A percentile compares a stretch with the other conserved stretches of the same genome.
phyloP scores from a whole-genome alignment of 352 stramenopile species.

The Phytophthora idaei region DNA sequence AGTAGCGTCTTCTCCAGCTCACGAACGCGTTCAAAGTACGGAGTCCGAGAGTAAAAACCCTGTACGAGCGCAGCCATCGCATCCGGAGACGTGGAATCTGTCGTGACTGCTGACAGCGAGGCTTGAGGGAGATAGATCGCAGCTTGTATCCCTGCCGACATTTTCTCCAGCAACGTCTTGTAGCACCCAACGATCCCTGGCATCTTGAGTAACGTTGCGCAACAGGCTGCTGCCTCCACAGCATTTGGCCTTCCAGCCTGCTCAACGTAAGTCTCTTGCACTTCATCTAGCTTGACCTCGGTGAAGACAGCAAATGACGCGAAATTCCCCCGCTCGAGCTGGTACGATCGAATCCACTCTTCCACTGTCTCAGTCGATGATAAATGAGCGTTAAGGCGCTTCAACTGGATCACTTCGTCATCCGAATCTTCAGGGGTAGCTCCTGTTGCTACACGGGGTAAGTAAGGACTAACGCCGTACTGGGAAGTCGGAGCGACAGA shows the following conservation, averaged over 20 bases:
- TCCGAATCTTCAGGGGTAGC: slow-evolving; percentile 24
- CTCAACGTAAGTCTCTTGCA: slow-evolving; percentile 58
- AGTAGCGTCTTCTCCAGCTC: slow-evolving; percentile 59
- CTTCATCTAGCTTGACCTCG: slow-evolving; percentile 79
- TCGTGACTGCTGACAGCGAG: not conserved
- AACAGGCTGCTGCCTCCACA: slow-evolving; percentile 76
- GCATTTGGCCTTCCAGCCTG: slow-evolving; percentile 64
- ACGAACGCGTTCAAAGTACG: slow-evolving; percentile 71
- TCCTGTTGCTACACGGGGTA: slow-evolving; percentile 11
- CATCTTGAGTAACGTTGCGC: slow-evolving; percentile 80
- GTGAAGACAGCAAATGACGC: slow-evolving; percentile 80
- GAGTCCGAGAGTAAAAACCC: slow-evolving; percentile 55
- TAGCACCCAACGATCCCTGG: slow-evolving; percentile 81
- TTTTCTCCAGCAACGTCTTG: slow-evolving; percentile 65
- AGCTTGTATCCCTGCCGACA: slow-evolving; percentile 58
- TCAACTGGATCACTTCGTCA: slow-evolving; percentile 46
- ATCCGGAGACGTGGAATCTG: slow-evolving; percentile 6
- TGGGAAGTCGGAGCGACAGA: slow-evolving; percentile 16
- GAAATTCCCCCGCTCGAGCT: slow-evolving; percentile 68
- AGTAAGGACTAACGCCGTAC: slow-evolving; percentile 9
- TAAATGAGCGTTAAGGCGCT: slow-evolving; percentile 48
- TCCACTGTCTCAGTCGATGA: slow-evolving; percentile 52
- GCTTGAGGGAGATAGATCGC: slow-evolving; percentile 58
- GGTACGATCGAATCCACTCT: slow-evolving; percentile 75
- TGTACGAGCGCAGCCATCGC: slow-evolving; percentile 65